Base-by-base conservation (phyloP, 441 rosid genomes). In the Pelargonium australe region DNA sequence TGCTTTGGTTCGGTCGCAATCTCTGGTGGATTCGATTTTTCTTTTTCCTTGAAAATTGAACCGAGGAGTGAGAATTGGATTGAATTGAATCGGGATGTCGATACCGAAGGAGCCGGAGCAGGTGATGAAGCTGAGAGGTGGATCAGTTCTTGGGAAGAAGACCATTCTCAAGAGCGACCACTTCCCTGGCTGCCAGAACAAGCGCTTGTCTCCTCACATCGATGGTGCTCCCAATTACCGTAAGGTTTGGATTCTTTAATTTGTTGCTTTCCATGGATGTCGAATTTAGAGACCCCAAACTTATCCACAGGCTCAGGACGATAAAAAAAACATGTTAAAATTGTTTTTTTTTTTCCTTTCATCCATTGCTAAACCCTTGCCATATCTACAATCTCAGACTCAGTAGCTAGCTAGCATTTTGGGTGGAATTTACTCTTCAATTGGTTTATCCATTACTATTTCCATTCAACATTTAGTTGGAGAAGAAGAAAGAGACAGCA, bases 141-240 rank as follows among this genome's bases (percentile, higher is more conserved):
- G 98, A 76, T 95, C 99, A 49, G 99, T 95, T 61, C 81, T 95
- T 34, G 99, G 97, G 13, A 95, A 89, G 87, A 89, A 87, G 79
- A 92, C 99, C 78, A 92, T 92, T 76, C 93, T 92, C 58, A 95
- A 95, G 82, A 89, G 96, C 80, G 99, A 95, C 83, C 99, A 92
- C 76, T 92, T 92, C 75, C 99, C 99, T 16, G 98, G 98, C 20
- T 95, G 99, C 75, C 99, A 92, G 65, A 95, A 92, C 68, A 95
- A 90, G 76, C 97, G 99, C 31, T 78, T 92, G 79, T 76, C 89
- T 67, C 96, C 97, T 43, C 90, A 87, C 70, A 95, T 95, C 83
- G 98, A 95, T 57, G 99, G 99, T 69, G 98, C 99, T 79, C 98
- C 99, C 11, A 95, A 95, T 84, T 95, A 90, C 74, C 98, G 98